Percentiles rank a stretch among this genome's conserved stretches.
Conservation (phyloP, 768 basidiomycete genomes). For the Russula virescens region DNA sequence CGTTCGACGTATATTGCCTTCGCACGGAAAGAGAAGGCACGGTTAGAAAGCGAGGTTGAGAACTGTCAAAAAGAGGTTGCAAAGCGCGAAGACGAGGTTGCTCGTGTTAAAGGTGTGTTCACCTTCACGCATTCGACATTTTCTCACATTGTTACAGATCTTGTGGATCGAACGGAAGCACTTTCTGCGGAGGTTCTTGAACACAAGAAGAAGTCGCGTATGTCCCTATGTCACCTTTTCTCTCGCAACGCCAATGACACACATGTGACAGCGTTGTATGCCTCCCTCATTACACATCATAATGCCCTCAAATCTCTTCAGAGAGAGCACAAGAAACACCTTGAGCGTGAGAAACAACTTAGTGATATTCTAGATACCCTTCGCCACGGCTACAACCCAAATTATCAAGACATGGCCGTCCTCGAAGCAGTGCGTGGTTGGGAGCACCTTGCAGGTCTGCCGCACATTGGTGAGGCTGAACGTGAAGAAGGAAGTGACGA, state of each 20-base stretch:
- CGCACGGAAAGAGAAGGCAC: slow-evolving; percentile 84
- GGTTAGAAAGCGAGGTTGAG: slow-evolving; percentile 61
- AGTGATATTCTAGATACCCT: slow-evolving; percentile 80
- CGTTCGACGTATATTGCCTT: slow-evolving; percentile 81
- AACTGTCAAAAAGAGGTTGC: slow-evolving; percentile 52
- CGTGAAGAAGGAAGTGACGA: slow-evolving; percentile 39
- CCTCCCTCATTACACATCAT: slow-evolving; percentile 65
- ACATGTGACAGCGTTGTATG: slow-evolving; percentile 63
- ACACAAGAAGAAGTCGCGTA: slow-evolving; percentile 82
- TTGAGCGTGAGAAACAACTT: slow-evolving; percentile 70
- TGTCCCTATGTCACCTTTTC: slow-evolving; percentile 30
- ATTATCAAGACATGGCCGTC: slow-evolving; percentile 99
- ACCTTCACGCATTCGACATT: not conserved
- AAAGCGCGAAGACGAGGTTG: slow-evolving; percentile 63
- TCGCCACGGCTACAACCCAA: slow-evolving; percentile 88
- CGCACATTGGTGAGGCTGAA: slow-evolving; percentile 64
- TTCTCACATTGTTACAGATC: slow-evolving; percentile 43
- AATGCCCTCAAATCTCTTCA: slow-evolving; percentile 72
- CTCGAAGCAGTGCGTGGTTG: slow-evolving; percentile 94
- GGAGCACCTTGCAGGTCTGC: slow-evolving; percentile 66
- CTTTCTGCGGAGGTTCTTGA: slow-evolving; percentile 77
- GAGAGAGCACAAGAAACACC: slow-evolving; percentile 61
- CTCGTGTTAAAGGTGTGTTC: slow-evolving; percentile 58
- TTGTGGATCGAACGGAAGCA: slow-evolving; percentile 72
- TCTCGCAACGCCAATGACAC: slow-evolving; percentile 5